phyloP scores from a whole-genome alignment of 2,329 filamentous ascomycete species.

The Aspergillus glaucus region DNA sequence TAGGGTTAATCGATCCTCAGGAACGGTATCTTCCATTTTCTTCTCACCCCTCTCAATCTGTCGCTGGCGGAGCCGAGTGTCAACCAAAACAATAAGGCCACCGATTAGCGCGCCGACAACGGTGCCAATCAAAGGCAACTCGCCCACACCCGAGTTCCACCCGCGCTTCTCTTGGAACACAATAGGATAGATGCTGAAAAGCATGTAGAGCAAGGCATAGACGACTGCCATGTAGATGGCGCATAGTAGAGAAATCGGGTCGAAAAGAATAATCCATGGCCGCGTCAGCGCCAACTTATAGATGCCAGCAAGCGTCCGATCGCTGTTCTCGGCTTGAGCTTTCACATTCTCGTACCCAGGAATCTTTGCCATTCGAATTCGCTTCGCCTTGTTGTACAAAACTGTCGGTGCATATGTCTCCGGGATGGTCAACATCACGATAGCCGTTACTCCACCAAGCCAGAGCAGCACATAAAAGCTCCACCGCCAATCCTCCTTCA shows the following conservation, averaged over 20 bases:
- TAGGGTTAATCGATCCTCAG: background rate
- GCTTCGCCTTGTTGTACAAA: slow-evolving; percentile 48
- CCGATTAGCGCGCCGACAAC: too few relatives aligned
- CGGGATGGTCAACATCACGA: slow-evolving; percentile 52
- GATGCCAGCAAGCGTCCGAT: slow-evolving; percentile 38
- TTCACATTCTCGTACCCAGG: slow-evolving; percentile 49
- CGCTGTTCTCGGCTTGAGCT: slow-evolving; percentile 44
- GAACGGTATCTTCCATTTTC: too few relatives aligned
- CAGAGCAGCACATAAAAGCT: slow-evolving; percentile 40
- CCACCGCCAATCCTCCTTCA: slow-evolving; percentile 46
- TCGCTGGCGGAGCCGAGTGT: too few relatives aligned
- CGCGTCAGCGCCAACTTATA: slow-evolving; percentile 50
- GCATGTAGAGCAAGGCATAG: too few relatives aligned
- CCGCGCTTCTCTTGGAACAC: too few relatives aligned
- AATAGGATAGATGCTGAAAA: too few relatives aligned
- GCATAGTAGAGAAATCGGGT: too few relatives aligned
- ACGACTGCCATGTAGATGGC: too few relatives aligned
- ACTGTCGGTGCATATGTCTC: slow-evolving; percentile 51
- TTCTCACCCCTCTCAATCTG: too few relatives aligned
- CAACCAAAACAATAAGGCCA: too few relatives aligned
- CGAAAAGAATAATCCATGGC: slow-evolving; percentile 32
- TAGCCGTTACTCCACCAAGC: slow-evolving; percentile 28
- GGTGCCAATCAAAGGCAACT: too few relatives aligned
- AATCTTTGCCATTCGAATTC: slow-evolving; percentile 45
- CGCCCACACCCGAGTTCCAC: too few relatives aligned